A percentile compares a stretch with the other conserved stretches of the same genome.
phyloP scores from a whole-genome alignment of 2,329 filamentous ascomycete genomes.

The Ceratocystis cacaofunesta region DNA sequence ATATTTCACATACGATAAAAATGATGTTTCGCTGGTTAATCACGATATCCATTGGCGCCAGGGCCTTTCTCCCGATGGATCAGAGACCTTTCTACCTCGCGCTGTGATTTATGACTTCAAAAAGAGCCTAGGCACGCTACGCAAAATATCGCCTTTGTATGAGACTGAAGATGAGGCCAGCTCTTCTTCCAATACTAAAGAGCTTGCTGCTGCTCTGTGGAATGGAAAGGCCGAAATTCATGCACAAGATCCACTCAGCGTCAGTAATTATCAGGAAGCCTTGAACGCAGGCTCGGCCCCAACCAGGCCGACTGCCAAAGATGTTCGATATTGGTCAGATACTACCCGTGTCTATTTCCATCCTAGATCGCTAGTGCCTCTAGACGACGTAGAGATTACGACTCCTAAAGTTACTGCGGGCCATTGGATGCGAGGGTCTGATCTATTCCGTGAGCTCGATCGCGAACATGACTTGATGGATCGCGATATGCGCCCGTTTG shows the following conservation, averaged over 20 bases:
- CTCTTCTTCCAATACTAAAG: neutral
- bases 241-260: slow-evolving; percentile 43
- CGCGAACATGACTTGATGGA: slow-evolving; percentile 77
- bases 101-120: slow-evolving; percentile 92
- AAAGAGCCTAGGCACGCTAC: slow-evolving; percentile 75
- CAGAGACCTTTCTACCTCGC: slow-evolving; percentile 82
- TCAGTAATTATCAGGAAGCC: slow-evolving; percentile 62
- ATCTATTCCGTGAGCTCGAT: slow-evolving; percentile 59
- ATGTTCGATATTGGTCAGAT: slow-evolving; percentile 93
- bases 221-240: slow-evolving; percentile 11
- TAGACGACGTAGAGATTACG: slow-evolving; percentile 60
- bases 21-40: slow-evolving; percentile 25
- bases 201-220: neutral
- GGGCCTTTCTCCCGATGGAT: slow-evolving; percentile 66
- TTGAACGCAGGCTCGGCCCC: slow-evolving; percentile 56
- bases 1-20: slow-evolving; percentile 74
- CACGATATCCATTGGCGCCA: slow-evolving; percentile 70
- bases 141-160: slow-evolving; percentile 80
- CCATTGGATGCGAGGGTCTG: slow-evolving; percentile 58
- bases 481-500: slow-evolving; percentile 74
- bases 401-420: slow-evolving; percentile 54
- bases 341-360: slow-evolving; percentile 89
- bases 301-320: slow-evolving; percentile 48
- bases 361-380: slow-evolving; percentile 69
- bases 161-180: slow-evolving; percentile 21